Conservation (phyloP, 164 flowering plant species). For the Warburgia ugandensis region DNA sequence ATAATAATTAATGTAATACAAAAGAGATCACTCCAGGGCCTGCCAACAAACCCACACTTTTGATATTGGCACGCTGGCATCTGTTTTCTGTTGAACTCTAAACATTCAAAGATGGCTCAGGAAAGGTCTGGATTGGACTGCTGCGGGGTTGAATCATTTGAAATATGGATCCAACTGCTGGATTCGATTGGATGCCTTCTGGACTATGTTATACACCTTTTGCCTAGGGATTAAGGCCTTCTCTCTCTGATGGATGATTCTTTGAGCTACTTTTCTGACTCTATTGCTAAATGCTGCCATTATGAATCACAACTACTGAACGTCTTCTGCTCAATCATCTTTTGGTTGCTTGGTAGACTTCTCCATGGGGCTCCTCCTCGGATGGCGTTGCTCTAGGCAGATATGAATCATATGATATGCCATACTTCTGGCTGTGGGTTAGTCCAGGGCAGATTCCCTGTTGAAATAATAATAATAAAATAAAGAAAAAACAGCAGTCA, state of each 20-base stretch:
- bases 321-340: not conserved
- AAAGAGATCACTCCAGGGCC: too few species aligned
- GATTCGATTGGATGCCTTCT: too few species aligned
- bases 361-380: not conserved
- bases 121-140: not conserved
- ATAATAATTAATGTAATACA: too few species aligned
- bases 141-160: too few species aligned
- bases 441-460: conserved; percentile 11
- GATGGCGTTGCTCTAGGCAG: not conserved
- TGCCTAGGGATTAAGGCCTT: not conserved
- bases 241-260: not conserved
- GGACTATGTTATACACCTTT: not conserved
- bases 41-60: too few species aligned
- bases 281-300: not conserved
- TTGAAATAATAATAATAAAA: not conserved
- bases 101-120: not conserved
- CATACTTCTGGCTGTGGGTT: conserved; percentile 10
- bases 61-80: not conserved
- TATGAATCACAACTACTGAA: not conserved
- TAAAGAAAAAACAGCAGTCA: not conserved
- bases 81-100: not conserved
- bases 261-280: not conserved
- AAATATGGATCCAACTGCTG: too few species aligned
- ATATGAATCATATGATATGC: conserved; percentile 3
- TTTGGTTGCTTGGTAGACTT: conserved; percentile 1